These are phyloP conservation scores for Aphanomyces astaci DNA, from an alignment of 352 stramenopile species.

Conservation along the genomic window DNA sequence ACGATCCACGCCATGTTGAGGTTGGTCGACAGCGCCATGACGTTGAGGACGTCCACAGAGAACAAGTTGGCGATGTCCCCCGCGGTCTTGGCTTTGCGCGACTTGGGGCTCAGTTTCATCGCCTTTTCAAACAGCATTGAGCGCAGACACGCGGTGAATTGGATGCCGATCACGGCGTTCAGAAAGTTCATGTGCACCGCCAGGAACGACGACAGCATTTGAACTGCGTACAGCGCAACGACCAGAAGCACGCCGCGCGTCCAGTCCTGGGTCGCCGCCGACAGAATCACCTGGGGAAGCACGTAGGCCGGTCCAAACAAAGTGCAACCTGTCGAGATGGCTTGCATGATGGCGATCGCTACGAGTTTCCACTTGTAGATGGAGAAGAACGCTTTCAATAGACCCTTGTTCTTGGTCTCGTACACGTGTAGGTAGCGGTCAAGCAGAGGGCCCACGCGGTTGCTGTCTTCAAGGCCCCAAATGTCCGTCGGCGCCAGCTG, in stretches of 20 bases:
- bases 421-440: conserved; percentile 27
- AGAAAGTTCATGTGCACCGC: conserved; percentile 27
- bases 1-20: conserved; percentile 34
- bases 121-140: conserved; percentile 39
- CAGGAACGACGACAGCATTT: conserved; percentile 31
- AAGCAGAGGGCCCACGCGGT: conserved; percentile 24
- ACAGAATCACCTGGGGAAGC: conserved; percentile 38
- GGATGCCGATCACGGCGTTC: conserved; percentile 30
- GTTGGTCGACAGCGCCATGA: conserved; percentile 31
- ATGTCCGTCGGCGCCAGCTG: conserved; percentile 40
- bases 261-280: conserved; percentile 25
- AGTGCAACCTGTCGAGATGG: conserved; percentile 18
- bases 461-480: conserved; percentile 26
- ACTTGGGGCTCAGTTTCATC: conserved; percentile 25
- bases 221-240: conserved; percentile 32
- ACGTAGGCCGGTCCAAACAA: conserved; percentile 35
- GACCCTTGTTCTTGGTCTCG: conserved; percentile 18
- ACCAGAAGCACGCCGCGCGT: conserved; percentile 28
- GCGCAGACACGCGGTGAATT: conserved; percentile 27
- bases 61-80: conserved; percentile 90
- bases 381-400: conserved; percentile 25
- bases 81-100: neutral
- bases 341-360: conserved; percentile 25
- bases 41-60: conserved; percentile 74
- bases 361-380: conserved; percentile 26